Conservation (phyloP, 148 eudicot species). For the Heliamphora exappendiculata region DNA sequence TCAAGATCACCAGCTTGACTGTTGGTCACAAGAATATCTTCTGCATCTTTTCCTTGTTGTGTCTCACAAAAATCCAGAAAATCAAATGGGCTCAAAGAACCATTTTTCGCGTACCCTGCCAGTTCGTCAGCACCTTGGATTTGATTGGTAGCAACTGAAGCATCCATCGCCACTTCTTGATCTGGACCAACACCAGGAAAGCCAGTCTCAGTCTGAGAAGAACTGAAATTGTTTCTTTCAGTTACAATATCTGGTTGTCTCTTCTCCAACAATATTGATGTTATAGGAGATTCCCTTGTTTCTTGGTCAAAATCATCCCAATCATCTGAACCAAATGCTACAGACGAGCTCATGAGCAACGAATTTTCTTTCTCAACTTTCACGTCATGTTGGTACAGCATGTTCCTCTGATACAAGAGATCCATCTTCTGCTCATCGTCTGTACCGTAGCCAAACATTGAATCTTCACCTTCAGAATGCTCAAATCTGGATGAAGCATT, state of each 20-base stretch:
- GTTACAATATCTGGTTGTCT: constrained; percentile 16
- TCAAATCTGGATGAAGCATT: constrained; percentile 57
- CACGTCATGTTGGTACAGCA: constrained; percentile 15
- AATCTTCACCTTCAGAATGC: constrained; percentile 88
- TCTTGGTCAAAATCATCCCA: constrained; percentile 78
- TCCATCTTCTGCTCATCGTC: constrained; percentile 48
- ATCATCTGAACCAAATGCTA: constrained; percentile 82
- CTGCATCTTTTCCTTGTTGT: constrained; percentile 12
- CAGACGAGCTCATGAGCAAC: constrained; percentile 54
- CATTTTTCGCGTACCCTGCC: constrained; percentile 14
- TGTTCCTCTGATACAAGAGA: constrained; percentile 27
- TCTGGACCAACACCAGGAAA: constrained; percentile 16
- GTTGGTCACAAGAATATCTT: constrained; percentile 19
- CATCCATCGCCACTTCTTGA: constrained; percentile 20
- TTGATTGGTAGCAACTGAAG: constrained; percentile 18
- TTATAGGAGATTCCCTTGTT: constrained; percentile 24
- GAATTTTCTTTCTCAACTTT: constrained; percentile 26
- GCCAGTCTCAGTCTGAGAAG: constrained; percentile 15
- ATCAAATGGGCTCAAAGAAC: constrained; percentile 21
- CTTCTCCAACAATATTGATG: constrained; percentile 22
- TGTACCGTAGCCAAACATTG: constrained; percentile 68
- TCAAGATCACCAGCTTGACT: constrained; percentile 26
- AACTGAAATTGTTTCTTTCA: constrained; percentile 20
- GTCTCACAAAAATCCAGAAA: constrained; percentile 16
- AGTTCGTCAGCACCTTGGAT: constrained; percentile 25